Percentiles rank a stretch among this genome's conserved stretches.
These are phyloP conservation scores for Tolypocladium tundrense DNA, from an alignment of 2,329 filamentous ascomycete species.

Conservation along the genomic window DNA sequence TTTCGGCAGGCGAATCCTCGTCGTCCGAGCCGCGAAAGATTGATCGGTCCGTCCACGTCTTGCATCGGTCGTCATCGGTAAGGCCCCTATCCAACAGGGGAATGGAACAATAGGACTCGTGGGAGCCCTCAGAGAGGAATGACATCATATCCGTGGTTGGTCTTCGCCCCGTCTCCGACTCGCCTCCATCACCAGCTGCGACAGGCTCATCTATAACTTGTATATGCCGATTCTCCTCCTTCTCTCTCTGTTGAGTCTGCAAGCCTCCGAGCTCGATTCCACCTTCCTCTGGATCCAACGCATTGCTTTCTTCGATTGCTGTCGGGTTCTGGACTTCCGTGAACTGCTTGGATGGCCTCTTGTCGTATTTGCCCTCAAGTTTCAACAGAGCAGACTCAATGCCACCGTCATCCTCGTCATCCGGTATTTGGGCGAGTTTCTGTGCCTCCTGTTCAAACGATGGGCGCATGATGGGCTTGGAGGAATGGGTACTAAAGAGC, in stretches of 20 bases:
- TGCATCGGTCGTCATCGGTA: slow-evolving; percentile 38
- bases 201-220: slow-evolving; percentile 32
- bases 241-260: slow-evolving; percentile 23
- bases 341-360: slow-evolving; percentile 31
- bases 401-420: slow-evolving; percentile 71
- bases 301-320: background rate
- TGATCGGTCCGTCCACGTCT: slow-evolving; percentile 44
- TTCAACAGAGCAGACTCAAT: slow-evolving; percentile 90
- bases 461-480: slow-evolving; percentile 51
- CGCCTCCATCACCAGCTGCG: slow-evolving; percentile 6
- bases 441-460: slow-evolving; percentile 87
- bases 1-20: slow-evolving; percentile 14
- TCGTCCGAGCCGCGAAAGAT: slow-evolving; percentile 40
- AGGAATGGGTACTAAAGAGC: slow-evolving; percentile 51
- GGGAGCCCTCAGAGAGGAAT: slow-evolving; percentile 51
- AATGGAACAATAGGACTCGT: slow-evolving; percentile 66
- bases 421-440: slow-evolving; percentile 77
- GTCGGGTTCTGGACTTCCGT: background rate
- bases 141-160: slow-evolving; percentile 30
- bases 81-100: slow-evolving; percentile 63
- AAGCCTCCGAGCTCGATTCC: background rate
- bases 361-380: slow-evolving; percentile 76
- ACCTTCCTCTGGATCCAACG: background rate
- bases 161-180: slow-evolving; percentile 13
- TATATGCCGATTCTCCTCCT: slow-evolving; percentile 33